These are phyloP conservation scores for Coccinonectria pachysandricola DNA, from an alignment of 2,329 filamentous ascomycete species.

Conservation along the genomic window DNA sequence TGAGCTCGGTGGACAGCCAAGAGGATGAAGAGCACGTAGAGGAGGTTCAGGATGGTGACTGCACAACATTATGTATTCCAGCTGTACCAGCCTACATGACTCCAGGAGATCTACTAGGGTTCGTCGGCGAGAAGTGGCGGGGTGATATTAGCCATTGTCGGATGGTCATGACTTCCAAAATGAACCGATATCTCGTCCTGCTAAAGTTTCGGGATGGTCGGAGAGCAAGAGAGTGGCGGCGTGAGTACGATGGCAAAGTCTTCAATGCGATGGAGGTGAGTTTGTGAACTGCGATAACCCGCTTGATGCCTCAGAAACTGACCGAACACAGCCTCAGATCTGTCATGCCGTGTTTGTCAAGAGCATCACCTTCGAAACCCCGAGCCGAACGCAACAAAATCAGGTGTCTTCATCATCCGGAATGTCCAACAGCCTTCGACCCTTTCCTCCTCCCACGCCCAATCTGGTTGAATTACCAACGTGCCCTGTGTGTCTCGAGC, in stretches of 20 bases:
- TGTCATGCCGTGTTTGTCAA: conserved; percentile 94
- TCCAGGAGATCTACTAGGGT: conserved; percentile 81
- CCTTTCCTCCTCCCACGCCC: conserved; percentile 60
- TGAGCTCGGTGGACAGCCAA: conserved; percentile 25
- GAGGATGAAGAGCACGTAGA: conserved; percentile 19
- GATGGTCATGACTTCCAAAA: conserved; percentile 80
- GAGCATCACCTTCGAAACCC: conserved; percentile 73
- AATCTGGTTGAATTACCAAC: conserved; percentile 86
- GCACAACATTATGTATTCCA: conserved; percentile 83
- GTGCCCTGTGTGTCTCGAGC: conserved; percentile 90
- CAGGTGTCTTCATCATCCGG: conserved; percentile 37
- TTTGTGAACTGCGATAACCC: not conserved
- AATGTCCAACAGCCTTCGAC: conserved; percentile 39
- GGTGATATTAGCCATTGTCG: conserved; percentile 85
- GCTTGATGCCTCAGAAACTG: conserved; percentile 5
- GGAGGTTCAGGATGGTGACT: conserved; percentile 43
- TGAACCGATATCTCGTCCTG: conserved; percentile 89
- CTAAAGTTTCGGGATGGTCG: conserved; percentile 79
- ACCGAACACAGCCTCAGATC: conserved; percentile 59
- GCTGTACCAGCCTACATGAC: conserved; percentile 92
- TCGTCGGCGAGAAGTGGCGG: conserved; percentile 79
- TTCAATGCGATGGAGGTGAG: conserved; percentile 83
- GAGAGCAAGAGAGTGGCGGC: conserved; percentile 69
- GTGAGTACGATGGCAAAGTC: conserved; percentile 81
- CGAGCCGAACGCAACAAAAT: conserved; percentile 34